Base-by-base conservation (phyloP, 2,329 filamentous ascomycete species). In the Lomentospora prolificans region DNA sequence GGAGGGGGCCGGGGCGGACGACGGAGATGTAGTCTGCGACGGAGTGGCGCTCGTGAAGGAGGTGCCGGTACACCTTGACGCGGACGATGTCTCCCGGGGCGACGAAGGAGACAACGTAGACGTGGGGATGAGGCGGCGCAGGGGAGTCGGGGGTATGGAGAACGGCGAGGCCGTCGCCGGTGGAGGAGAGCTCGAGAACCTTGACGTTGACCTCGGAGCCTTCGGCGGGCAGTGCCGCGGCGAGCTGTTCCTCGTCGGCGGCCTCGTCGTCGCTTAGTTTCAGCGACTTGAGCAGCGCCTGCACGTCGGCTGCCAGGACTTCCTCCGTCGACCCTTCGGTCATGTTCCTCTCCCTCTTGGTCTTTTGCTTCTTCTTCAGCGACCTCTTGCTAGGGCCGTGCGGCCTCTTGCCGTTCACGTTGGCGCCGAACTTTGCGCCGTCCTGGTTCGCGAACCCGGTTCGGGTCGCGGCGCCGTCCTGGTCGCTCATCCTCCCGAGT, bases 91-190 rank as follows among this genome's bases (percentile, higher is more conserved):
- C 94, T 28, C 94, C 94, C 0, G 94, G 91, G 2, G 92, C 79
- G 22, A 86, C 81, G 67, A 96, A 99, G 3, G 92, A 90, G 1
- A 97, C 86, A 53, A 94, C 85, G 65, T 91, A 96, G 68, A 96
- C 76, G 58, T 78, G 79, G 55, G 69, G 64, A n/a, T 71, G 72
- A 86, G 58, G 81, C 19, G 19, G 28, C 27, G 27, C 12, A 19
- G 3, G 36, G 3, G 59, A 53, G 17, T 33, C 30, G 6, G 25
- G 19, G 17, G 5, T 46, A 27, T 81, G 72, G n/a, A 82, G 80
- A 57, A 89, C 75, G 3, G 88, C 94, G 56, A 99, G 79, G 2
- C 90, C 94, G 62, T 97, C 94, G 55, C 94, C 94, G 0, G 89
- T 96, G 0, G 92, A 97, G 0, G 92, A 95, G 31, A 97, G 76